phyloP scores from a whole-genome alignment of 192 early-diverging fungal genomes.

The Jimgerdemannia flammicorona region DNA sequence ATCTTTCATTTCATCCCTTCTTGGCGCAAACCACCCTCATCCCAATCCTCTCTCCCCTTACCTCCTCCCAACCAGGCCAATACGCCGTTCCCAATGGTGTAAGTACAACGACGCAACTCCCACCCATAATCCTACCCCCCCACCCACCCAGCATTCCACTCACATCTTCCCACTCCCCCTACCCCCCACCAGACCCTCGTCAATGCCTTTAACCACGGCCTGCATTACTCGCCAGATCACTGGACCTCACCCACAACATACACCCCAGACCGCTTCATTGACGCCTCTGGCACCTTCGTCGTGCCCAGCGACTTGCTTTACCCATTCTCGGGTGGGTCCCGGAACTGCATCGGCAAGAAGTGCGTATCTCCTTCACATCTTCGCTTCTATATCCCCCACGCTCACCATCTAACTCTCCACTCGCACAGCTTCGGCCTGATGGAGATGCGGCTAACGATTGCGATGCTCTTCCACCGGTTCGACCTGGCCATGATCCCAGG shows the following conservation, averaged over 20 bases:
- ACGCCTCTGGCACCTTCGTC: conserved; percentile 17
- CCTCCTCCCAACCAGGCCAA: not conserved
- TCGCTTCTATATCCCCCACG: not conserved
- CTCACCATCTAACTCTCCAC: not conserved
- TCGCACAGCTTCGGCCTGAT: not conserved
- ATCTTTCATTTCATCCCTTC: not conserved
- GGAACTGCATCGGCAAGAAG: conserved; percentile 52
- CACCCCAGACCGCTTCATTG: conserved; percentile 45
- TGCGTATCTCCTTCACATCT: conserved; percentile 13
- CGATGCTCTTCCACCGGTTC: not conserved
- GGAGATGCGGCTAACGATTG: not conserved
- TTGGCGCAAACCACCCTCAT: not conserved
- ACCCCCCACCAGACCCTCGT: conserved; percentile 23
- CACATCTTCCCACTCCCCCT: not conserved
- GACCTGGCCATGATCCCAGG: not conserved
- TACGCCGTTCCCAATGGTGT: not conserved
- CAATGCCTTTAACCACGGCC: conserved; percentile 1
- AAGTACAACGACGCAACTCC: not conserved
- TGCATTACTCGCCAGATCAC: conserved; percentile 24
- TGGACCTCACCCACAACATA: conserved; percentile 39
- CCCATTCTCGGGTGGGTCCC: conserved; percentile 42
- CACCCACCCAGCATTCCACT: too few species aligned
- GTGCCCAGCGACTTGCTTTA: conserved; percentile 28
- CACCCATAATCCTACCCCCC: too few species aligned
- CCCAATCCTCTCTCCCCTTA: not conserved